Evolutionary conservation across 2,329 filamentous ascomycete genomes (phyloP).

Genomic region (Fonsecaea pugnacius): DNA sequence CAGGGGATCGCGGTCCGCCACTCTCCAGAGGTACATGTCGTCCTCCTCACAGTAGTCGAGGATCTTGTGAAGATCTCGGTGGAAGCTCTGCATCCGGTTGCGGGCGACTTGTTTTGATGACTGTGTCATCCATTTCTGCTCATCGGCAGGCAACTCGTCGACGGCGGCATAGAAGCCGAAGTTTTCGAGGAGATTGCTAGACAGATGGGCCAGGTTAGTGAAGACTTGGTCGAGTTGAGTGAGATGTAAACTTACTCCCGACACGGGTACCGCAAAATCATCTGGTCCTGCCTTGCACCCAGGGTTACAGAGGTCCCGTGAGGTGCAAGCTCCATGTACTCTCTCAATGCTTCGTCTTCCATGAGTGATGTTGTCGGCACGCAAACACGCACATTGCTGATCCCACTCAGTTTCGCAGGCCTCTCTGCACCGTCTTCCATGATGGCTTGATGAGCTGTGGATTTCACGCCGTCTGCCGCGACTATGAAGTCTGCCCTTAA

Average conservation of each 20-base stretch:
- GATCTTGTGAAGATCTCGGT: slow-evolving; percentile 14
- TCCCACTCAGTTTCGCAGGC: not conserved
- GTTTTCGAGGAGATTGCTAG: not conserved
- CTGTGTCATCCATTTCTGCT: slow-evolving; percentile 9
- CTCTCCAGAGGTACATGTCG: slow-evolving; percentile 15
- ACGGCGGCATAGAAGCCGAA: not conserved
- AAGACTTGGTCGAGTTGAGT: not conserved
- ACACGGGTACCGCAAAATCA: slow-evolving; percentile 20
- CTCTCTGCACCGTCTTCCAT: not conserved
- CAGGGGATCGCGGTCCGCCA: slow-evolving; percentile 18
- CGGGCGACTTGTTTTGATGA: slow-evolving; percentile 16
- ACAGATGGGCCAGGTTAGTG: not conserved
- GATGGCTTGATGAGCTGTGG: not conserved
- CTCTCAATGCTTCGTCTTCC: not conserved
- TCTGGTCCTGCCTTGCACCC: slow-evolving; percentile 10
- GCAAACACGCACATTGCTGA: slow-evolving; percentile 3
- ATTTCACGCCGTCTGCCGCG: slow-evolving; percentile 21
- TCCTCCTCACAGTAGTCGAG: slow-evolving; percentile 13
- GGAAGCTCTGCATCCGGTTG: slow-evolving; percentile 15
- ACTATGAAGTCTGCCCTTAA: slow-evolving; percentile 13
- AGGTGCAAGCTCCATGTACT: not conserved
- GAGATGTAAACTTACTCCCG: slow-evolving; percentile 9
- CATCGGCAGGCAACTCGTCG: not conserved
- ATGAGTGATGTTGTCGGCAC: not conserved
- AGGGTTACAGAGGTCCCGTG: not conserved